Evolutionary conservation across 2,329 filamentous ascomycete genomes (phyloP).

Genomic region (Pezizomycotina sp.): DNA sequence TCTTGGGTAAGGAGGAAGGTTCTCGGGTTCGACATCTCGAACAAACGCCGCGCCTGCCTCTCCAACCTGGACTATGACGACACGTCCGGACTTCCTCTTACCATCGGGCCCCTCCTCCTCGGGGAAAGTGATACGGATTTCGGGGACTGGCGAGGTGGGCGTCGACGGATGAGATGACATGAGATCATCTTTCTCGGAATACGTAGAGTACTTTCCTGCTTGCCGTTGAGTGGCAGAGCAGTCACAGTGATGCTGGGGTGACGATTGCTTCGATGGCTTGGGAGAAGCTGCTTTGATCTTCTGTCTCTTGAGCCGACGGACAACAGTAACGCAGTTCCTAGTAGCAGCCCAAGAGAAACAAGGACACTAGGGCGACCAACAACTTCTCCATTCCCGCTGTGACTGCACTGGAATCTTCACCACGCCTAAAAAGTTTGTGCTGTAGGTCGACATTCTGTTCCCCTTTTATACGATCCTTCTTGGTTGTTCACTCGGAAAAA

Average conservation of each 20-base stretch:
- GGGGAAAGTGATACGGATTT: slow-evolving; percentile 97
- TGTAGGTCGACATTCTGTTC: slow-evolving; percentile 12
- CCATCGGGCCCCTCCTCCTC: slow-evolving; percentile 81
- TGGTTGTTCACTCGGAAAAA: not conserved
- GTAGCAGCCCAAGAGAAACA: slow-evolving; percentile 52
- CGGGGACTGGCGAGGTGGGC: slow-evolving; percentile 65
- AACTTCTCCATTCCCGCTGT: slow-evolving; percentile 53
- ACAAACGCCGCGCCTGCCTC: slow-evolving; percentile 66
- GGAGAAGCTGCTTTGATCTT: slow-evolving; percentile 30
- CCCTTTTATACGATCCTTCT: not conserved
- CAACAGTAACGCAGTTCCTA: slow-evolving; percentile 52
- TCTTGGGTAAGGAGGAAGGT: slow-evolving; percentile 55
- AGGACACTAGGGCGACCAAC: slow-evolving; percentile 66
- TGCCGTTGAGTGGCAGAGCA: slow-evolving; percentile 25
- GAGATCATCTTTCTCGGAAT: slow-evolving; percentile 24
- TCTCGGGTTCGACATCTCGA: slow-evolving; percentile 53
- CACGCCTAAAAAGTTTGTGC: slow-evolving; percentile 27
- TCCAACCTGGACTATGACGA: slow-evolving; percentile 80
- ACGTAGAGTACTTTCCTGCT: slow-evolving; percentile 17
- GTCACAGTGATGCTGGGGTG: slow-evolving; percentile 42
- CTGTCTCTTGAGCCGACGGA: slow-evolving; percentile 47
- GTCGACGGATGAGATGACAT: slow-evolving; percentile 29
- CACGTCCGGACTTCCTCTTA: slow-evolving; percentile 64
- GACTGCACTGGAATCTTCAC: slow-evolving; percentile 32
- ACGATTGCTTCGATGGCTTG: slow-evolving; percentile 28